These are phyloP conservation scores for Arabidopsis hybrid DNA, from an alignment of 441 rosid species.

Conservation along the genomic window DNA sequence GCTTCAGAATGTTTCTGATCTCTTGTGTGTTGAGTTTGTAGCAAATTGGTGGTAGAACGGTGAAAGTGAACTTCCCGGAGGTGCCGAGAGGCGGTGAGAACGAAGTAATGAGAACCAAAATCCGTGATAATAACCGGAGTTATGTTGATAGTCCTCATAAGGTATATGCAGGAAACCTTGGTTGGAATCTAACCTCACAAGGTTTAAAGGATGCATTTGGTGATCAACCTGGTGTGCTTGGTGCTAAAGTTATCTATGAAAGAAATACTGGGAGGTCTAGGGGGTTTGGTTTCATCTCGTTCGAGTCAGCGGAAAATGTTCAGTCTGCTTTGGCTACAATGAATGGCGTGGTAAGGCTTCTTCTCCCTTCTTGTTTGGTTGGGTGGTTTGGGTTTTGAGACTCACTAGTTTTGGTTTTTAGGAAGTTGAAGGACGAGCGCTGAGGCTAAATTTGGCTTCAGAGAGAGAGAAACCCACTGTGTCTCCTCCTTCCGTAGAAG, in stretches of 20 bases:
- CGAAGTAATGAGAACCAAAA: conserved; percentile 65
- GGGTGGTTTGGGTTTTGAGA: conserved; percentile 22
- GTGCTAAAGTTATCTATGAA: conserved; percentile 83
- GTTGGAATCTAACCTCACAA: conserved; percentile 80
- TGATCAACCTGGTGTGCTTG: conserved; percentile 68
- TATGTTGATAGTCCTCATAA: conserved; percentile 82
- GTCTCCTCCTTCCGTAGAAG: conserved; percentile 36
- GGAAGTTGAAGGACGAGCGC: conserved; percentile 95
- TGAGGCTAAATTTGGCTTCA: conserved; percentile 73
- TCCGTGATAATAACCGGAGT: conserved; percentile 54
- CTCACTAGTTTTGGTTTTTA: conserved; percentile 32
- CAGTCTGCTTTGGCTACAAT: conserved; percentile 57
- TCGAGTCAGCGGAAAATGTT: conserved; percentile 65
- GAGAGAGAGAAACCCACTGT: conserved; percentile 60
- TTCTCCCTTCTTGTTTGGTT: conserved; percentile 13
- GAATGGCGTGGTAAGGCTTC: conserved; percentile 74
- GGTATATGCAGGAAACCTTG: conserved; percentile 91
- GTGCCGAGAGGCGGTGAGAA: conserved; percentile 93
- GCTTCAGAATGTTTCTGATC: conserved; percentile 14
- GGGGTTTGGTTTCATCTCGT: conserved; percentile 85
- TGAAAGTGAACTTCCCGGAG: conserved; percentile 89
- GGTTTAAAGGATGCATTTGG: conserved; percentile 78
- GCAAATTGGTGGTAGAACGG: conserved; percentile 87
- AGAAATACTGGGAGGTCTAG: conserved; percentile 78
- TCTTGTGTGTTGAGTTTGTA: conserved; percentile 41